Evolutionary conservation across 2,329 filamentous ascomycete species (phyloP).

Genomic region (Drechslerella coelobrocha): DNA sequence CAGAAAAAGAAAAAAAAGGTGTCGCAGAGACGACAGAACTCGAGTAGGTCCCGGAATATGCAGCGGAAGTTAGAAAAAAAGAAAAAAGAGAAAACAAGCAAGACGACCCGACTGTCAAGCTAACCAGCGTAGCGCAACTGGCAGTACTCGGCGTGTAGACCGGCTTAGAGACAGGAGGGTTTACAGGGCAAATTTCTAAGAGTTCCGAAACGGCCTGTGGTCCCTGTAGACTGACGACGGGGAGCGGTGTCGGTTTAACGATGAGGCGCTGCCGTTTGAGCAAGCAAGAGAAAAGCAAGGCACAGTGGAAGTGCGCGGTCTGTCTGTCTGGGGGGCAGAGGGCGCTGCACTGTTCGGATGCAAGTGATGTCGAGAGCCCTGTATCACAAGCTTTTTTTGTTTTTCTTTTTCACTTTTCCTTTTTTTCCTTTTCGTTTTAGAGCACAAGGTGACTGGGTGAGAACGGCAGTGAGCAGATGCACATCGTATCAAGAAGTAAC

Average conservation of each 20-base stretch:
- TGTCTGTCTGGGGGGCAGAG: constrained; percentile 6
- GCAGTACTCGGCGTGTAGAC: constrained; percentile 2
- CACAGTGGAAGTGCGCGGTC: constrained; percentile 2
- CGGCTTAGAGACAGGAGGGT: constrained; percentile 48
- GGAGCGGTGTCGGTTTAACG: constrained; percentile 33
- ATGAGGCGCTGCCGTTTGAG: constrained; percentile 35
- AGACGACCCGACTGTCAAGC: constrained; percentile 37
- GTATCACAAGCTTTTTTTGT: constrained; percentile 41
- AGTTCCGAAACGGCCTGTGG: constrained; percentile 34
- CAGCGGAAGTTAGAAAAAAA: not conserved
- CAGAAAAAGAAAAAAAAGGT: constrained; percentile 17
- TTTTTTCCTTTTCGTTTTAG: not conserved
- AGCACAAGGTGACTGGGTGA: not conserved
- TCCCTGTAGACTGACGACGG: constrained; percentile 24
- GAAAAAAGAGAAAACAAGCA: constrained; percentile 33
- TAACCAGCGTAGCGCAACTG: constrained; percentile 20
- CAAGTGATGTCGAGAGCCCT: constrained; percentile 15
- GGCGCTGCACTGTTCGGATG: constrained; percentile 10
- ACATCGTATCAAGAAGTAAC: constrained; percentile 31
- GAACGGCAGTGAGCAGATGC: constrained; percentile 3
- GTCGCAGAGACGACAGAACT: constrained; percentile 27
- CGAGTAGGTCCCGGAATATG: not conserved
- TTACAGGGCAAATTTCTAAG: constrained; percentile 37
- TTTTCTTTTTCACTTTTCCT: not conserved
- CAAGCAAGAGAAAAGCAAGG: not conserved